Evolutionary conservation across 2,329 filamentous ascomycete species (phyloP).

Genomic region (Fusarium pseudonygamai): DNA sequence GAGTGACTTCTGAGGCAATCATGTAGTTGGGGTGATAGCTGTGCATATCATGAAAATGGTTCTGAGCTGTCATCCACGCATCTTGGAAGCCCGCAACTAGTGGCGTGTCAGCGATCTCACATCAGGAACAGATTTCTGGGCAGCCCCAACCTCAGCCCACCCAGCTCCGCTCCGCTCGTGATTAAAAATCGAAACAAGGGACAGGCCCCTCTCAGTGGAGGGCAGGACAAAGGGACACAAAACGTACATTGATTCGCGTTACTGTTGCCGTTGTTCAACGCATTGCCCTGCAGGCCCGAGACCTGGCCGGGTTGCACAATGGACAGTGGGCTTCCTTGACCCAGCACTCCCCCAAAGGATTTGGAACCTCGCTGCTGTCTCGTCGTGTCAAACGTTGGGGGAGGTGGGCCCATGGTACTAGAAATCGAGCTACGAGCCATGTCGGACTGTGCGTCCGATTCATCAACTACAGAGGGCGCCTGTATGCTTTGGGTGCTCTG

Average conservation of each 20-base stretch:
- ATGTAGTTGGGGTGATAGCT: constrained; percentile 93
- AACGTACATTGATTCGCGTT: constrained; percentile 80
- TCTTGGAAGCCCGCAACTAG: constrained; percentile 82
- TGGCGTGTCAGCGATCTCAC: constrained; percentile 42
- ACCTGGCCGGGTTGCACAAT: constrained; percentile 77
- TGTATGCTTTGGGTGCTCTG: constrained; percentile 55
- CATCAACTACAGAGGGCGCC: constrained; percentile 64
- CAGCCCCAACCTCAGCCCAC: constrained; percentile 35
- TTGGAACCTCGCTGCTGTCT: constrained; percentile 53
- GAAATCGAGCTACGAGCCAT: constrained; percentile 64
- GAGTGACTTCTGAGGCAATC: constrained; percentile 90
- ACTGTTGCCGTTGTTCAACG: constrained; percentile 61
- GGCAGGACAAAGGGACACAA: constrained; percentile 40
- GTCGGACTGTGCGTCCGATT: constrained; percentile 64
- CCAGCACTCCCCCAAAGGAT: constrained; percentile 56
- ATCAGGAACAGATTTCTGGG: constrained; percentile 32
- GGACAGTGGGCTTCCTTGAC: constrained; percentile 66
- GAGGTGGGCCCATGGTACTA: constrained; percentile 63
- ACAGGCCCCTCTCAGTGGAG: constrained; percentile 23
- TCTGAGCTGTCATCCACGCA: constrained; percentile 82
- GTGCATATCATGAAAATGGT: constrained; percentile 86
- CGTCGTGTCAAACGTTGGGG: constrained; percentile 55
- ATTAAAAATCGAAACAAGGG: constrained; percentile 38
- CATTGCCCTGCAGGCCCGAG: constrained; percentile 71
- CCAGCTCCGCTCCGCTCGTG: constrained; percentile 40